These are phyloP conservation scores for Trametes gibbosa DNA, from an alignment of 768 basidiomycete species.

Conservation along the genomic window DNA sequence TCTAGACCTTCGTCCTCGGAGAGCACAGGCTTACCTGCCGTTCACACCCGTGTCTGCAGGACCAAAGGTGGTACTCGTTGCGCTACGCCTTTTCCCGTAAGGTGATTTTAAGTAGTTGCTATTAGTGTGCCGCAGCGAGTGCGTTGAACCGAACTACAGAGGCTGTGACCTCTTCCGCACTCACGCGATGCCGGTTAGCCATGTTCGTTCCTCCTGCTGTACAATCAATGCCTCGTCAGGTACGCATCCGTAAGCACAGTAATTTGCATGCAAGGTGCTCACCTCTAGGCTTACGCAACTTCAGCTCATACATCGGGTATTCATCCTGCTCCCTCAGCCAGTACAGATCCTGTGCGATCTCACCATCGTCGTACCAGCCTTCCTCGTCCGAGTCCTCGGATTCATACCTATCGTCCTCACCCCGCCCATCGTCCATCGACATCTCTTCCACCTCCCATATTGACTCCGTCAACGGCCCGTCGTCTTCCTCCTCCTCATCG, in stretches of 20 bases:
- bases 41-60: background rate
- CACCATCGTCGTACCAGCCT: background rate
- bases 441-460: background rate
- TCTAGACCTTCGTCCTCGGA: background rate
- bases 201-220: no score
- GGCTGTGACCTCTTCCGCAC: no score
- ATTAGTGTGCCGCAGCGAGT: no score
- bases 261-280: no score
- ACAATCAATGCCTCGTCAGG: no score
- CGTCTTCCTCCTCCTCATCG: background rate
- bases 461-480: background rate
- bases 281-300: background rate
- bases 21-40: background rate
- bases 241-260: no score
- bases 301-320: background rate
- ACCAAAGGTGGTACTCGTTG: no score
- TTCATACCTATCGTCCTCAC: background rate
- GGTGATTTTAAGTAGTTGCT: no score
- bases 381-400: background rate
- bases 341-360: background rate
- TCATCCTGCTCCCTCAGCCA: background rate
- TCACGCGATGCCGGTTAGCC: no score
- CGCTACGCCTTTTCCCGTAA: no score
- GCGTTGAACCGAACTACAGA: no score
- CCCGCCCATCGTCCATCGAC: background rate